Conservation (phyloP, 1,284 basidiomycete genomes). For the Melampsora americana region DNA sequence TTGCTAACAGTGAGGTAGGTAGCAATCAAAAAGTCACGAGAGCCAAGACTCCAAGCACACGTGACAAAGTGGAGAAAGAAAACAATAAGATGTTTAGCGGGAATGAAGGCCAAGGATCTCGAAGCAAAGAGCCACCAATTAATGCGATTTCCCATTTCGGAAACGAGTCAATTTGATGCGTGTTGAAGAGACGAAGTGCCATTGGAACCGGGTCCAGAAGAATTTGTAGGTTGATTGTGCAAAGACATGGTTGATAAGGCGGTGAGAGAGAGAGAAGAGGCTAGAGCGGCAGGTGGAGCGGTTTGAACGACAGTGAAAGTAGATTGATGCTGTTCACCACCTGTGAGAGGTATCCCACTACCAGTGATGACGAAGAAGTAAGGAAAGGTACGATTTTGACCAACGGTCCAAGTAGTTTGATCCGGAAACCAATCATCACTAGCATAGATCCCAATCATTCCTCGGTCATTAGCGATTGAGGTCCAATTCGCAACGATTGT, state of each 20-base stretch:
- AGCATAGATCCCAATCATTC: conserved; percentile 41
- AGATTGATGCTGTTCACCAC: conserved; percentile 37
- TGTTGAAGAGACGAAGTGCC: conserved; percentile 17
- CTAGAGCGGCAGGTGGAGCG: conserved; percentile 19
- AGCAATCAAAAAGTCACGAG: conserved; percentile 24
- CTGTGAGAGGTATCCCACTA: conserved; percentile 15
- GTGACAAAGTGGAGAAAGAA: not conserved
- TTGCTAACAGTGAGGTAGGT: conserved; percentile 19
- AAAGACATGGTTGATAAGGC: not conserved
- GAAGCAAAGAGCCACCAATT: conserved; percentile 22
- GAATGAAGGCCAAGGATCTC: not conserved
- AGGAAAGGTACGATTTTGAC: conserved; percentile 18
- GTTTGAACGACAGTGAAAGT: conserved; percentile 35
- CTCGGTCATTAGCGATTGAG: conserved; percentile 30
- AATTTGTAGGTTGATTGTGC: not conserved
- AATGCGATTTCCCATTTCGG: conserved; percentile 39
- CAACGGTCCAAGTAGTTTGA: conserved; percentile 12
- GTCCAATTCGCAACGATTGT: conserved; percentile 21
- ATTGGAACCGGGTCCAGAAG: not conserved
- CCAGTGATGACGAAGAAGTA: conserved; percentile 39
- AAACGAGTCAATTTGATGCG: conserved; percentile 6
- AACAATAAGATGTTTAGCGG: not conserved
- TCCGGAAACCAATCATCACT: conserved; percentile 34
- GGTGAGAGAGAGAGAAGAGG: conserved; percentile 18
- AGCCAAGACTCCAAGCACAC: conserved; percentile 24